Conservation (phyloP, 345 rosid genomes). For the Citrus glauca region DNA sequence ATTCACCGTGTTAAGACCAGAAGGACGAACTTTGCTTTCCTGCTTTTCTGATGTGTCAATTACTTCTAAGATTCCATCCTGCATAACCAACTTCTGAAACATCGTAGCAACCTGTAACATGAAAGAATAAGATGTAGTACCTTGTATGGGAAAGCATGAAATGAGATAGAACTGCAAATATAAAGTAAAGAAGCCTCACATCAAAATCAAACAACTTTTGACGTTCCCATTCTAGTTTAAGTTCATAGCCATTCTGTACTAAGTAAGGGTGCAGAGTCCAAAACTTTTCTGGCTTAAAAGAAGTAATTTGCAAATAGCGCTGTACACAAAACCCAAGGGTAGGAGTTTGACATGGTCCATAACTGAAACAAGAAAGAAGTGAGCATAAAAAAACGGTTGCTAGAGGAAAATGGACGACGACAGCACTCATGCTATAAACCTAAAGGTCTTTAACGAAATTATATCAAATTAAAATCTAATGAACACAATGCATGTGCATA, state of each 20-base stretch:
- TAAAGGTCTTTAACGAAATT: background rate
- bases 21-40: conserved; percentile 83
- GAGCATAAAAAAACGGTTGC: conserved; percentile 10
- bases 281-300: conserved; percentile 84
- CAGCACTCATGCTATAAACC: background rate
- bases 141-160: background rate
- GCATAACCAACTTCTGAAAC: conserved; percentile 70
- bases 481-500: background rate
- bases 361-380: conserved; percentile 50
- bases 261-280: conserved; percentile 73
- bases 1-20: conserved; percentile 90
- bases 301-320: conserved; percentile 81
- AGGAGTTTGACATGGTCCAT: conserved; percentile 97
- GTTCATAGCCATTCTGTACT: conserved; percentile 63
- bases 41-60: conserved; percentile 66
- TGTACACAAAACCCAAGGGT: conserved; percentile 97
- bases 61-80: conserved; percentile 71
- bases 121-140: conserved; percentile 6
- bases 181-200: conserved; percentile 43
- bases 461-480: background rate
- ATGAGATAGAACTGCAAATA: background rate
- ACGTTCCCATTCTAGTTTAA: conserved; percentile 93
- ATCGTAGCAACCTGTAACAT: conserved; percentile 66
- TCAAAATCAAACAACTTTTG: conserved; percentile 80
- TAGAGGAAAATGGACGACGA: background rate